Percentiles rank a stretch among this genome's conserved stretches.
Conservation (phyloP, 257 asterid genomes). For the Solanum ahanhuiri region DNA sequence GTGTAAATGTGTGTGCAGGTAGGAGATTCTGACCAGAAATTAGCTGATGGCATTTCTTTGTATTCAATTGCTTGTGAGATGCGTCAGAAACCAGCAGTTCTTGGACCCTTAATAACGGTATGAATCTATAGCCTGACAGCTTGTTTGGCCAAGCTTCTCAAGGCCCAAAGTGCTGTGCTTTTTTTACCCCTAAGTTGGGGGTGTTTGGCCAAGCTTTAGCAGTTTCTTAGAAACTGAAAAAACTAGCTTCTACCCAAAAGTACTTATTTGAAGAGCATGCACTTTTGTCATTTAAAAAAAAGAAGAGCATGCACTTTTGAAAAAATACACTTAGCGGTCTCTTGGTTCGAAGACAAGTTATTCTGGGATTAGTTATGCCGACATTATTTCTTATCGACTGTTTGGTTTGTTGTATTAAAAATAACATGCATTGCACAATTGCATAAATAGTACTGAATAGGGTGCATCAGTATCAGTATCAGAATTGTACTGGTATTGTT, state of each 20-base stretch:
- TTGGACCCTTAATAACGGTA: conserved; percentile 75
- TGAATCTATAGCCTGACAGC: conserved; percentile 1
- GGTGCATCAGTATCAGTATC: neutral
- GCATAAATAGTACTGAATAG: neutral
- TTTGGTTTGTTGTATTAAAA: neutral
- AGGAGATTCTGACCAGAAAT: conserved; percentile 84
- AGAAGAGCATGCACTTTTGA: neutral
- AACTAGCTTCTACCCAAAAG: neutral
- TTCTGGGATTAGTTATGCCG: neutral
- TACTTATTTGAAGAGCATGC: neutral
- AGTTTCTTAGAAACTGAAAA: neutral
- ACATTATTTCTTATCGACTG: neutral
- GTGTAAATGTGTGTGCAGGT: conserved; percentile 45
- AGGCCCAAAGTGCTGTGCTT: neutral
- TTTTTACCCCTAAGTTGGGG: neutral
- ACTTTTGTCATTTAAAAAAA: neutral
- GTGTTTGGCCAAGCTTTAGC: neutral
- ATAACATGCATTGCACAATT: neutral
- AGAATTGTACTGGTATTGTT: neutral
- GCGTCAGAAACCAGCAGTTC: conserved; percentile 60
- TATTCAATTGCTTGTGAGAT: conserved; percentile 48
- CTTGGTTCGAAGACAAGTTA: neutral
- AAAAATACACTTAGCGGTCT: neutral
- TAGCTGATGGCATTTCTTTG: conserved; percentile 83
- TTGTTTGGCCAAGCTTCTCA: neutral